A percentile compares a stretch with the other conserved stretches of the same genome.
Conservation (phyloP, 2,329 filamentous ascomycete species). For the Apiospora pterosperma region DNA sequence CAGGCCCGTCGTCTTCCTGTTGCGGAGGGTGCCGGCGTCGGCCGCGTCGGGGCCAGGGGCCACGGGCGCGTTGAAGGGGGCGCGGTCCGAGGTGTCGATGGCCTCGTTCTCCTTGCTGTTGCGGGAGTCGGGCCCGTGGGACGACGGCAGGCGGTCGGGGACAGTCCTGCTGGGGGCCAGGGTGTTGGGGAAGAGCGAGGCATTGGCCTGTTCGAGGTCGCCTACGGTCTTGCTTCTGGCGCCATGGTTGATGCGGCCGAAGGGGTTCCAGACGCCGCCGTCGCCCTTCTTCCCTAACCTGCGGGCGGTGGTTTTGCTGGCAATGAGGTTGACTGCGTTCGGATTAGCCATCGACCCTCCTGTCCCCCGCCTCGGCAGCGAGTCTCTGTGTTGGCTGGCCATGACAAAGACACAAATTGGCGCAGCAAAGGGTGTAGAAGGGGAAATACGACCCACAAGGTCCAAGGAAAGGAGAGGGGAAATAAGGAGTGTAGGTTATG, state of each 20-base stretch:
- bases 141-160: neutral
- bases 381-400: neutral
- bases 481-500: neutral
- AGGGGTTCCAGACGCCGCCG: slow-evolving; percentile 40
- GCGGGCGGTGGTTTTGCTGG: slow-evolving; percentile 42
- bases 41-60: neutral
- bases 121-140: neutral
- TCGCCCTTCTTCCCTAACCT: slow-evolving; percentile 35
- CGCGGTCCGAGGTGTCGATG: neutral
- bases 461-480: neutral
- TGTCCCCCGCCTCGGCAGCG: neutral
- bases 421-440: neutral
- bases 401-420: neutral
- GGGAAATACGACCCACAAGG: neutral
- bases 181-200: slow-evolving; percentile 12
- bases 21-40: neutral
- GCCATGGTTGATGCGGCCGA: slow-evolving; percentile 38
- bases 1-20: neutral
- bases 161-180: neutral
- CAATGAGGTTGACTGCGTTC: slow-evolving; percentile 33
- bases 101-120: neutral
- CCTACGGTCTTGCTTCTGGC: slow-evolving; percentile 27
- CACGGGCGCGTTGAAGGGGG: neutral
- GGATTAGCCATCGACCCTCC: neutral
- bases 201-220: slow-evolving; percentile 15